These are phyloP conservation scores for Primulina eburnea DNA, from an alignment of 257 asterid genomes.

Conservation along the genomic window DNA sequence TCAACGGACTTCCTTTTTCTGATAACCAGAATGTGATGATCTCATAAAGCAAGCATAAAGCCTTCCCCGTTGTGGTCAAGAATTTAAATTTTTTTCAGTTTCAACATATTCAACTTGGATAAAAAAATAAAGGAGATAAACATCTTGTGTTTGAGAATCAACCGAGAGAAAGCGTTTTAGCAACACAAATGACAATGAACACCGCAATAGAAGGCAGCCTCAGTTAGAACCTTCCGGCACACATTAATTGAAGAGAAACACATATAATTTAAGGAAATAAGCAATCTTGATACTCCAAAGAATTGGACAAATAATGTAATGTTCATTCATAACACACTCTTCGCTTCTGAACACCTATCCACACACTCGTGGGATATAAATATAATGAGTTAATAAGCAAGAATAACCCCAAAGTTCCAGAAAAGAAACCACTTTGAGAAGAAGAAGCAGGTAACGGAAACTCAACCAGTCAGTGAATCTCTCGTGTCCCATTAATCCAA, in stretches of 20 bases:
- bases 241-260: not conserved
- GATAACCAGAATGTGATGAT: conserved; percentile 4
- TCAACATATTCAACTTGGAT: not conserved
- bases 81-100: not conserved
- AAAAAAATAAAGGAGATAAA: not conserved
- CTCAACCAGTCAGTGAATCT: not conserved
- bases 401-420: conserved; percentile 4
- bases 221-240: not conserved
- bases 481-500: not conserved
- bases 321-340: not conserved
- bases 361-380: not conserved
- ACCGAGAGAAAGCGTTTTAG: not conserved
- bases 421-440: not conserved
- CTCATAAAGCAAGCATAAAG: not conserved
- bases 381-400: too few species aligned
- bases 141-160: conserved; percentile 6
- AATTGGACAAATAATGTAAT: not conserved
- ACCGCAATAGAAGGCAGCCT: not conserved
- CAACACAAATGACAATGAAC: not conserved
- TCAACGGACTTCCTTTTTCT: not conserved
- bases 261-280: not conserved
- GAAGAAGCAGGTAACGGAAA: not conserved
- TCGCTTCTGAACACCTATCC: not conserved
- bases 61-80: not conserved
- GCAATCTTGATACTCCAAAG: not conserved